Conservation (phyloP, 495 filamentous ascomycete genomes). For the Elasticomyces elasticus region DNA sequence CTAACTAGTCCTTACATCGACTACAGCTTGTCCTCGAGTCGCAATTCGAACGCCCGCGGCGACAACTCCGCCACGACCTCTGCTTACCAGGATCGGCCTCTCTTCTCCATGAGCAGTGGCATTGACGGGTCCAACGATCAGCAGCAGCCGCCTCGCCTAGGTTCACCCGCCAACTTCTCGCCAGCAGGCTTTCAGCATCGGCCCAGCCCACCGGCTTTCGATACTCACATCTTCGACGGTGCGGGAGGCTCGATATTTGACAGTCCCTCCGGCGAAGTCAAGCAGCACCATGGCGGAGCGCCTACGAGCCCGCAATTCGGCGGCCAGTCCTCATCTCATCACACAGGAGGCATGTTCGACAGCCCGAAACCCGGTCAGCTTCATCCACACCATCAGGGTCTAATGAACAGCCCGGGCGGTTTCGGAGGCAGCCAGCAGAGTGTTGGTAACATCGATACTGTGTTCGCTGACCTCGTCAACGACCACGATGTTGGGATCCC, state of each 20-base stretch:
- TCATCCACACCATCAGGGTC: background rate
- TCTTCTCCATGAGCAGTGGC: conserved; percentile 7
- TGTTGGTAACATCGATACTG: conserved; percentile 14
- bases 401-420: conserved; percentile 5
- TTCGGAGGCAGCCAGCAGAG: conserved; percentile 17
- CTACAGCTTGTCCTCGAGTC: conserved; percentile 4
- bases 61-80: background rate
- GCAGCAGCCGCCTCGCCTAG: conserved; percentile 7
- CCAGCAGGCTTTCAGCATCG: background rate
- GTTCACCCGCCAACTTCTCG: conserved; percentile 10
- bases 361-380: conserved; percentile 1
- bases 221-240: conserved; percentile 15
- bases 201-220: conserved; percentile 9
- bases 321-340: conserved; percentile 1
- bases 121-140: background rate
- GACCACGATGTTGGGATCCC: conserved; percentile 14
- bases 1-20: conserved; percentile 4
- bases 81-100: background rate
- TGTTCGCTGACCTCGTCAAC: conserved; percentile 21
- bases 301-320: conserved; percentile 9
- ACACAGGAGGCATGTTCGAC: conserved; percentile 6
- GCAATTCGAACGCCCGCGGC: background rate
- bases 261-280: conserved; percentile 13
- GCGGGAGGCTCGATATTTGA: conserved; percentile 14
- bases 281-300: background rate